Evolutionary conservation across 768 basidiomycete genomes (phyloP), one percentile per base, ranked within the genome.

Genomic region (Lactarius evosmus): DNA sequence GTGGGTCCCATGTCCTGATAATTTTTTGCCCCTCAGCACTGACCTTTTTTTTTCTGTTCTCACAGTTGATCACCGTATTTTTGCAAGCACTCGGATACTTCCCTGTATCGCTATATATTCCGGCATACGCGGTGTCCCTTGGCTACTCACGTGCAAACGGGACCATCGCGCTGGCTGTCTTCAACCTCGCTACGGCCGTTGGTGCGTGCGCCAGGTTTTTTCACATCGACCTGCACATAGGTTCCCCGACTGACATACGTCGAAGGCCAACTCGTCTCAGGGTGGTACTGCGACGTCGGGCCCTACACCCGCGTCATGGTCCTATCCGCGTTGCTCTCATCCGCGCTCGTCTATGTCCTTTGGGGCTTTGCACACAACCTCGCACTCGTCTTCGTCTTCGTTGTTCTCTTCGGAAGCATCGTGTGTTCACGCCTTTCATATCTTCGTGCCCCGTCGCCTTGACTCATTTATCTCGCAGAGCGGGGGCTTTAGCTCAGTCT

Each of bases 41-140:
- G n/a, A 3, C n/a, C n/a, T 9, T 11, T 0, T 22, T 3, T 9
- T 11, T 22, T 22, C 8, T 44, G 41, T 40, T 40, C 38, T 40
- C 38, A n/a, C 22, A 44, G 16, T 25, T 65, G 6, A 67, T 69
- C 7, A 60, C 56, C 29, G 46, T 69, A n/a, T n/a, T n/a, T 25
- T 54, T 72, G 8, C 70, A 72, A 59, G 70, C 70, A 9, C 59
- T 72, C 25, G 68, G 68, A n/a, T 71, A 69, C 58, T 70, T 70
- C 66, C 70, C 69, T 27, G 71, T 69, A 2, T 72, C 70, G 9
- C 64, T 71, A 3, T 71, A 72, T 51, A 71, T 70, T 16, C 66
- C 72, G 4, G 62, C 65, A 5, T 72, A 69, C 64, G 57, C 67
- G 4, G 67, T 61, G 3, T 41, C 68, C 12, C 61, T 70, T 7